These are phyloP conservation scores for Pleurotus giganteus DNA, from an alignment of 768 basidiomycete genomes.

Conservation along the genomic window DNA sequence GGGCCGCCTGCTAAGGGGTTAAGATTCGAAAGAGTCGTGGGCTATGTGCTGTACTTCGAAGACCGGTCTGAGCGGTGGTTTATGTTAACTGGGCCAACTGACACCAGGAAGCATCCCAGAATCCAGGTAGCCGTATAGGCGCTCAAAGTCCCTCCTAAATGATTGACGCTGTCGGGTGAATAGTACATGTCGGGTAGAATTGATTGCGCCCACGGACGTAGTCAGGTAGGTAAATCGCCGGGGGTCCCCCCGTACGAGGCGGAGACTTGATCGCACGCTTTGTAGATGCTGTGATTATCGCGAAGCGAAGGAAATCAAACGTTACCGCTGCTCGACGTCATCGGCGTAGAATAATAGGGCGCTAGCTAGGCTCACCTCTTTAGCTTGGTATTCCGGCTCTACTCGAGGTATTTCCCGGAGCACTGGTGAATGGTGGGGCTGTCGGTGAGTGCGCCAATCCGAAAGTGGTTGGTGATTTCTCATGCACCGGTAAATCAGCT, in stretches of 20 bases:
- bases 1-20: too few species aligned
- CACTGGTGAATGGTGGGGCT: background rate
- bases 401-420: background rate
- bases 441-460: background rate
- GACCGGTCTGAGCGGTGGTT: too few species aligned
- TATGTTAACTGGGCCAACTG: too few species aligned
- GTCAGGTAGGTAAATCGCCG: conserved; percentile 3
- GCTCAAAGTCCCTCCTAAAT: background rate
- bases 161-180: background rate
- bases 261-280: background rate
- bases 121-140: too few species aligned
- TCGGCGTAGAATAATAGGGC: too few species aligned
- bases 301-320: too few species aligned
- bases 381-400: background rate
- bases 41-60: too few species aligned
- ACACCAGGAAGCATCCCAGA: too few species aligned
- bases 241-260: background rate
- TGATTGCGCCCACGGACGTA: background rate
- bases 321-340: too few species aligned
- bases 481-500: background rate
- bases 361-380: background rate
- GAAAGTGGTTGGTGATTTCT: background rate
- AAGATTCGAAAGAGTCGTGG: too few species aligned
- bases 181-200: background rate
- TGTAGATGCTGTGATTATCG: too few species aligned